Evolutionary conservation across 176 grass and related monocot species (phyloP).

Genomic region (Typha latifolia): DNA sequence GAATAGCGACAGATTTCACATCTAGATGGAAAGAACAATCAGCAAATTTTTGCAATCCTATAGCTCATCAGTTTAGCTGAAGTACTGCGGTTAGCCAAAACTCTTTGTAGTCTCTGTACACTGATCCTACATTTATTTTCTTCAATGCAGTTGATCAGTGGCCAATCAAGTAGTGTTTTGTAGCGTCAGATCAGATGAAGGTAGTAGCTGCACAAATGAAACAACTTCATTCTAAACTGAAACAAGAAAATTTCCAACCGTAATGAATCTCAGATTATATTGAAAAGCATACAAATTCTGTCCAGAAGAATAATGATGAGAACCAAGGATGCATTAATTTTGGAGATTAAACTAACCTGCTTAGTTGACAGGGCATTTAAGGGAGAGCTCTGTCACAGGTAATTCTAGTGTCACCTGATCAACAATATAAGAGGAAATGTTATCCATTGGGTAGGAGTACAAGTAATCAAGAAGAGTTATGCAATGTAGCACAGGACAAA

Average conservation of each 20-base stretch:
- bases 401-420: constrained; percentile 37
- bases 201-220: background rate
- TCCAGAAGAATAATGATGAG: too few species aligned
- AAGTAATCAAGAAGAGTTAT: background rate
- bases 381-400: constrained; percentile 9
- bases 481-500: too few species aligned
- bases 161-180: background rate
- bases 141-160: background rate
- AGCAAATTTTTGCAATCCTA: background rate
- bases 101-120: background rate
- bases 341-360: background rate
- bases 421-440: background rate
- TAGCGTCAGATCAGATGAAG: background rate
- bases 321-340: background rate
- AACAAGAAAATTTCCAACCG: background rate
- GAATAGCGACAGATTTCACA: background rate
- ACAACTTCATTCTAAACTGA: background rate
- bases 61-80: background rate
- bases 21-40: background rate
- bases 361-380: background rate
- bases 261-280: background rate
- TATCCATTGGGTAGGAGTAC: too few species aligned
- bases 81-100: background rate
- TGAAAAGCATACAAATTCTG: too few species aligned
- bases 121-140: background rate